Percentiles rank a stretch among this genome's conserved stretches.
Conservation (phyloP, 176 grass and related monocot genomes). For the Typha latifolia region DNA sequence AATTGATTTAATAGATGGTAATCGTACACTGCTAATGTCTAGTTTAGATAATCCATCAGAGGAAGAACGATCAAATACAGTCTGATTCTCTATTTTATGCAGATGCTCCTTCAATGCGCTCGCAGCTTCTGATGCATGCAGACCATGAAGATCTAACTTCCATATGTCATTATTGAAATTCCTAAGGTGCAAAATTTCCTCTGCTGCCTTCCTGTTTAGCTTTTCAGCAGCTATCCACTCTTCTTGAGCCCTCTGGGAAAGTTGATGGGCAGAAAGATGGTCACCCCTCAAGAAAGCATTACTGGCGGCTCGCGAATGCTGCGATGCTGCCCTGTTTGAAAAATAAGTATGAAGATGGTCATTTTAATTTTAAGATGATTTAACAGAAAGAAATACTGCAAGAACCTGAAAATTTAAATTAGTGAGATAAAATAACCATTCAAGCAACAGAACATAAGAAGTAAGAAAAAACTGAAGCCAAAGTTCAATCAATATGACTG, state of each 20-base stretch:
- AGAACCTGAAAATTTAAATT: too few species aligned
- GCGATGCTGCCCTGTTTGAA: constrained; percentile 54
- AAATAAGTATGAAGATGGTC: constrained; percentile 5
- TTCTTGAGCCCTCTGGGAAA: constrained; percentile 54
- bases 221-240: constrained; percentile 50
- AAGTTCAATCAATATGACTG: too few species aligned
- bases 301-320: constrained; percentile 64
- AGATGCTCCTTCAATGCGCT: constrained; percentile 45
- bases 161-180: constrained; percentile 58
- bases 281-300: constrained; percentile 73
- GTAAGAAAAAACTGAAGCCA: too few species aligned
- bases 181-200: constrained; percentile 58
- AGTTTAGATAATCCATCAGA: constrained; percentile 19
- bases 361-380: too few species aligned
- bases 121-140: constrained; percentile 86
- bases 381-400: too few species aligned
- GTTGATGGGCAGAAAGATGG: constrained; percentile 48
- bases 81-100: constrained; percentile 41
- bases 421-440: too few species aligned
- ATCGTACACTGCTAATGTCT: not conserved
- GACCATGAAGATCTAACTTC: constrained; percentile 76
- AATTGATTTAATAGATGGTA: constrained; percentile 1
- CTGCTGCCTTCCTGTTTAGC: constrained; percentile 62
- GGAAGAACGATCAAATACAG: constrained; percentile 20
- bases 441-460: too few species aligned